Evolutionary conservation across 805 yeast genomes (phyloP).

Genomic region (Candida sakaeoensis): DNA sequence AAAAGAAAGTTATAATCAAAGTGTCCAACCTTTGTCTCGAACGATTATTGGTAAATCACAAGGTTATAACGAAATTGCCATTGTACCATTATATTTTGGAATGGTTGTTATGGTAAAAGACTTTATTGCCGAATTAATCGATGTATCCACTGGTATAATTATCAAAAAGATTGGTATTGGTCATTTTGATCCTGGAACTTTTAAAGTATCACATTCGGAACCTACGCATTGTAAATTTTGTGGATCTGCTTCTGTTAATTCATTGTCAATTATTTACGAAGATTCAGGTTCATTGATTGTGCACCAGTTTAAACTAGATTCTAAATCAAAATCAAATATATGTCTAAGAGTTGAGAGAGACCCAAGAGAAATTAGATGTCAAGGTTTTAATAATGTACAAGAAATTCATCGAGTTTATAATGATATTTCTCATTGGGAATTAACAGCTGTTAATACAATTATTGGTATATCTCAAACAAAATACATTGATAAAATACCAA

Average conservation of each 20-base stretch:
- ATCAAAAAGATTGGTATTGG: conserved; percentile 61
- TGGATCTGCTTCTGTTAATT: conserved; percentile 78
- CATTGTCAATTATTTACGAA: conserved; percentile 71
- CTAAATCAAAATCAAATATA: conserved; percentile 72
- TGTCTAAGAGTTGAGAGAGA: conserved; percentile 91
- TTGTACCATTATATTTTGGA: conserved; percentile 55
- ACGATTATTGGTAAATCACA: conserved; percentile 3
- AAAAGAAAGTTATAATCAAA: conserved; percentile 44
- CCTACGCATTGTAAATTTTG: conserved; percentile 89
- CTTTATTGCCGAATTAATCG: conserved; percentile 60
- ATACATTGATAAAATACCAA: conserved; percentile 6
- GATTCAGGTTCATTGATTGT: conserved; percentile 56
- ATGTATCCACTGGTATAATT: conserved; percentile 73
- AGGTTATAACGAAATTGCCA: conserved; percentile 5
- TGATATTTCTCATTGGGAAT: conserved; percentile 72
- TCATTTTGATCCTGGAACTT: conserved; percentile 53
- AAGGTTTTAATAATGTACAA: conserved; percentile 72
- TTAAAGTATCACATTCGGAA: conserved; percentile 73
- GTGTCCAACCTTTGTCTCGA: conserved; percentile 2
- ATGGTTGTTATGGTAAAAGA: conserved; percentile 63
- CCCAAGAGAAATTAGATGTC: conserved; percentile 84
- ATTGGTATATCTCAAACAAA: conserved; percentile 45
- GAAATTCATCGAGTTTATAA: conserved; percentile 68
- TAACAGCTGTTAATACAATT: conserved; percentile 71
- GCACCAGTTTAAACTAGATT: conserved; percentile 71